Evolutionary conservation across 192 early-diverging fungal genomes (phyloP), one percentile per base, ranked within the genome.

Genomic region (Geranomyces variabilis): DNA sequence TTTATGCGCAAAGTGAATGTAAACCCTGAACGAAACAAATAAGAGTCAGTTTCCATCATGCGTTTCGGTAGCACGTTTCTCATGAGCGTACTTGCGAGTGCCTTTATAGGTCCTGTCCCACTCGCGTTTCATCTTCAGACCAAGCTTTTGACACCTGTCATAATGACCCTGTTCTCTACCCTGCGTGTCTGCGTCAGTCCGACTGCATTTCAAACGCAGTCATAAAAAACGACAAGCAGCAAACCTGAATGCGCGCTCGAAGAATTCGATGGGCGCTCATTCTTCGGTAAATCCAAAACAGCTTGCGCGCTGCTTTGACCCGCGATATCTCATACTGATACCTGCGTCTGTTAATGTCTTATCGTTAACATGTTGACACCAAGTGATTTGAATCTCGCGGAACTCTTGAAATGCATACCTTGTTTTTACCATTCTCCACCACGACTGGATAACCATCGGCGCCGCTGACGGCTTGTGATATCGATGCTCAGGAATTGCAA

Each of bases 81-180:
- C 17, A 17, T 34, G 58, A 26, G 17, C 22, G 7, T 45, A 64
- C 63, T 36, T 64, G 17, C 43, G 33, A 64, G 19, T 13, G 1
- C n/a, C 28, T 29, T 64, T 45, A 45, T 64, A 64, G 3, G 33
- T 64, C n/a, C 63, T 3, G 3, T 9, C n/a, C 63, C 63, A 64
- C 22, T 64, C 63, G 15, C 63, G 63, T 21, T 64, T 64, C 6
- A 64, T 30, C 63, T 64, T 64, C 17, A 45, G 14, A n/a, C 41
- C 43, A 4, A 64, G 28, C 43, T 6, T 64, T 36, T n/a, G 29
- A 30, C 28, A 26, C 7, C 29, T 60, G 3, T 60, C 58, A 4
- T 30, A 33, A 17, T 60, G 29, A 26, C 28, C 29, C 9, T 28
- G 24, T 60, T 60, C 6, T 26, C 29, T 60, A 26, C 51, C 15